A percentile compares a stretch with the other conserved stretches of the same genome.
Conservation (phyloP, 2,329 filamentous ascomycete species). For the Bipolaris bicolor region DNA sequence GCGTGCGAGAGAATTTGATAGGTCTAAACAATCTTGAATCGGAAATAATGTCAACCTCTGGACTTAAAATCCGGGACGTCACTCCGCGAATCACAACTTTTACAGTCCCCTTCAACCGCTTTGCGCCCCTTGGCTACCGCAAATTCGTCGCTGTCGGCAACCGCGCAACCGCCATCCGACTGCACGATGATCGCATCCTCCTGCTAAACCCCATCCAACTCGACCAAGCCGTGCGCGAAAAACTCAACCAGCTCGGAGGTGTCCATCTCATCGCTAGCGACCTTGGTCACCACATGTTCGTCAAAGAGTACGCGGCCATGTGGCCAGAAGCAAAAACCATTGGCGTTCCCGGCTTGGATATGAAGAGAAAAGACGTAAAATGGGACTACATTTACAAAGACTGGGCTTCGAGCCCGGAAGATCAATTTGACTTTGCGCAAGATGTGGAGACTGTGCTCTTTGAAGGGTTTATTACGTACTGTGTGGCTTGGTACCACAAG, state of each 20-base stretch:
- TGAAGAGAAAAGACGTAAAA: slow-evolving; percentile 19
- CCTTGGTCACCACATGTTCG: slow-evolving; percentile 22
- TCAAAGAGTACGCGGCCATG: slow-evolving; percentile 9
- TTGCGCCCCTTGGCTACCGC: slow-evolving; percentile 23
- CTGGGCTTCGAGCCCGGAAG: slow-evolving; percentile 17
- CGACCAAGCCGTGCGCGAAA: slow-evolving; percentile 10
- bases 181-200: slow-evolving; percentile 13
- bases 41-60: slow-evolving; percentile 3
- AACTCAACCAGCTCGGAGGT: slow-evolving; percentile 16
- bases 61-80: slow-evolving; percentile 13
- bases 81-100: slow-evolving; percentile 19
- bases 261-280: slow-evolving; percentile 22
- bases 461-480: slow-evolving; percentile 24
- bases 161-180: slow-evolving; percentile 21
- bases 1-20: neutral
- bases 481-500: slow-evolving; percentile 25
- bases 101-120: slow-evolving; percentile 24
- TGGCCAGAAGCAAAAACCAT: slow-evolving; percentile 23
- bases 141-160: slow-evolving; percentile 28
- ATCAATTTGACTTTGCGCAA: slow-evolving; percentile 19
- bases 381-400: slow-evolving; percentile 23
- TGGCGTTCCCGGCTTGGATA: slow-evolving; percentile 17
- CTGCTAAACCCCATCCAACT: slow-evolving; percentile 23
- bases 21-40: neutral
- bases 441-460: slow-evolving; percentile 25